phyloP scores from a whole-genome alignment of 371 early-diverging fungal species.

The Syncephalastrum monosporum region DNA sequence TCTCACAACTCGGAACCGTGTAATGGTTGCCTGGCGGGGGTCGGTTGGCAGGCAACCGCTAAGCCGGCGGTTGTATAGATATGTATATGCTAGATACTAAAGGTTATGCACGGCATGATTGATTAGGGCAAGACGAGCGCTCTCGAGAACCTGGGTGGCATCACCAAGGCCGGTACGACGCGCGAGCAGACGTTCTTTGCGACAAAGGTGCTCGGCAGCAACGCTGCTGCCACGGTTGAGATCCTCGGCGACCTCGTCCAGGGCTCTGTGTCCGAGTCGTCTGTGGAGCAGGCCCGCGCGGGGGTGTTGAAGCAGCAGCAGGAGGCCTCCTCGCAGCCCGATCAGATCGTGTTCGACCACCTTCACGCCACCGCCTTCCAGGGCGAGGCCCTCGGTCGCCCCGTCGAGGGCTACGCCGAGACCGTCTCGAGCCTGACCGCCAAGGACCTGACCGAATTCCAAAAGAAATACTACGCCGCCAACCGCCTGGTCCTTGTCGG shows the following conservation, averaged over 20 bases:
- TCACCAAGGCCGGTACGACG: conserved; percentile 92
- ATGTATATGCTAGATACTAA: no score
- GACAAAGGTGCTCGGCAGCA: conserved; percentile 79
- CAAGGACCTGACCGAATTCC: conserved; percentile 78
- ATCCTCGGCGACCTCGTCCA: conserved; percentile 87
- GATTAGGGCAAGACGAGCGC: conserved; percentile 12
- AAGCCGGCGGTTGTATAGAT: no score
- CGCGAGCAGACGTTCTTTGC: conserved; percentile 96
- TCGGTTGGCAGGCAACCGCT: no score
- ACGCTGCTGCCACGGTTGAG: conserved; percentile 77
- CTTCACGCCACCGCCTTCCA: conserved; percentile 94
- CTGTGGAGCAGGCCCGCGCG: conserved; percentile 68
- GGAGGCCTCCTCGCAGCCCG: conserved; percentile 66
- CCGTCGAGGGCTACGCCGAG: conserved; percentile 85
- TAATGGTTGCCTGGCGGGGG: no score
- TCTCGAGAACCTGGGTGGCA: conserved; percentile 88
- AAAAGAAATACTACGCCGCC: conserved; percentile 83
- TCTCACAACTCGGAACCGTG: no score
- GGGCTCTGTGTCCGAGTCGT: conserved; percentile 73
- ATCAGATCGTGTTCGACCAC: conserved; percentile 87
- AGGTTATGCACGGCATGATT: no score
- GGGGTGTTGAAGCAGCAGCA: conserved; percentile 87
- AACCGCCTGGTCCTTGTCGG: conserved; percentile 92
- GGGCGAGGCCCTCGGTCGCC: conserved; percentile 81
- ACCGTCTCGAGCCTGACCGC: conserved; percentile 82